phyloP scores from a whole-genome alignment of 768 basidiomycete species.

The Fistulinella prunicolor region DNA sequence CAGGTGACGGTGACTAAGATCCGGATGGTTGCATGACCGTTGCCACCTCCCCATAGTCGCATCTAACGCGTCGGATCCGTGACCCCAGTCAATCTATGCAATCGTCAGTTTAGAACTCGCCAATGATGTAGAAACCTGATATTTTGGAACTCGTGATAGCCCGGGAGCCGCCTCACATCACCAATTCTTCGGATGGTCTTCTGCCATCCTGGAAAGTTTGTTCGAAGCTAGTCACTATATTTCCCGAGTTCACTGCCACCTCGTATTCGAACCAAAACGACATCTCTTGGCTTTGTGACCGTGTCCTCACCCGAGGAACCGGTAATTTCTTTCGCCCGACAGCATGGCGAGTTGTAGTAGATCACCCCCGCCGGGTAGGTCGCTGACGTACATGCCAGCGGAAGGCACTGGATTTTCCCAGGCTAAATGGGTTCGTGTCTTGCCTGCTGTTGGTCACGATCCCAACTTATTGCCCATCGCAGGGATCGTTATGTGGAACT shows the following conservation, averaged over 20 bases:
- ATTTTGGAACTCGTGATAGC: not conserved
- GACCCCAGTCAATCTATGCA: constrained; percentile 1
- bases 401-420: not conserved
- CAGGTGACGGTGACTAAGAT: constrained; percentile 15
- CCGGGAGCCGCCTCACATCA: not conserved
- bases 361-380: not conserved
- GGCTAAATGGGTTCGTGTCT: not conserved
- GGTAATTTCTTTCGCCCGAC: constrained; percentile 1
- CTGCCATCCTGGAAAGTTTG: not conserved
- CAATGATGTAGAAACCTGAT: constrained; percentile 1
- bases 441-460: constrained; percentile 1
- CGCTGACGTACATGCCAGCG: constrained; percentile 3
- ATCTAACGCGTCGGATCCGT: not conserved
- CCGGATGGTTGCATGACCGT: constrained; percentile 7
- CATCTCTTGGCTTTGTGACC: not conserved
- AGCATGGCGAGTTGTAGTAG: not conserved
- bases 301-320: not conserved
- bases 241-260: not conserved
- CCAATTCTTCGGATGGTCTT: constrained; percentile 4
- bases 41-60: not conserved
- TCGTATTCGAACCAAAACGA: not conserved
- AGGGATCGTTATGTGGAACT: not conserved
- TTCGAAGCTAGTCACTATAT: not conserved
- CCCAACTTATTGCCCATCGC: not conserved
- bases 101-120: not conserved